phyloP scores from a whole-genome alignment of 306 rosid species.

The Cucurbita argyrosperma region DNA sequence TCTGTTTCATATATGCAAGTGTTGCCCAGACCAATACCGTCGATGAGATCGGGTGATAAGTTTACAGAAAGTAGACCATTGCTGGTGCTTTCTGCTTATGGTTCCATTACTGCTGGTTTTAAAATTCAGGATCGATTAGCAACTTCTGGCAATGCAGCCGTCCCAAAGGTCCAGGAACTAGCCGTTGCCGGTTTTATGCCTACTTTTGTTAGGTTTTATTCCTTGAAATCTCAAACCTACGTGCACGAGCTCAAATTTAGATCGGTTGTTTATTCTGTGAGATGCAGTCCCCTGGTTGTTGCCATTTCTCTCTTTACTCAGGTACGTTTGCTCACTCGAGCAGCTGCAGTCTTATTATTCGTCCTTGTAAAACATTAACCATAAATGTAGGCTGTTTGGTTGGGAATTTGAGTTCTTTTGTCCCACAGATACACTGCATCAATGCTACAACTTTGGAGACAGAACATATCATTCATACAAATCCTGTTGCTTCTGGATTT shows the following conservation, averaged over 20 bases:
- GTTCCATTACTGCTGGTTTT: slow-evolving; percentile 42
- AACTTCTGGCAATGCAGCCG: slow-evolving; percentile 28
- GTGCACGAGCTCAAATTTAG: slow-evolving; percentile 77
- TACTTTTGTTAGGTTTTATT: slow-evolving; percentile 64
- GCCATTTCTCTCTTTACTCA: slow-evolving; percentile 73
- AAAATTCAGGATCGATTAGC: slow-evolving; percentile 35
- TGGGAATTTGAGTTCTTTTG: not conserved
- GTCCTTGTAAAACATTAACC: not conserved
- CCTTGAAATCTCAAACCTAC: slow-evolving; percentile 69
- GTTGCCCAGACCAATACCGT: slow-evolving; percentile 61
- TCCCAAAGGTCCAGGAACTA: slow-evolving; percentile 42
- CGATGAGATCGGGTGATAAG: slow-evolving; percentile 50
- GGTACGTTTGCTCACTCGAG: slow-evolving; percentile 28
- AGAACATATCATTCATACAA: slow-evolving; percentile 73
- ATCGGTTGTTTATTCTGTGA: slow-evolving; percentile 66
- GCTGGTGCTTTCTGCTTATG: slow-evolving; percentile 64
- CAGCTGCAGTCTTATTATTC: not conserved
- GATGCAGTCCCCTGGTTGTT: slow-evolving; percentile 82
- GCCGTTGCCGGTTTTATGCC: slow-evolving; percentile 50
- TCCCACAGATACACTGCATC: slow-evolving; percentile 81
- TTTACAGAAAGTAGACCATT: slow-evolving; percentile 56
- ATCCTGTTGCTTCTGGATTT: slow-evolving; percentile 44
- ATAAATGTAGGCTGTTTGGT: not conserved
- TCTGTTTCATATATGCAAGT: slow-evolving; percentile 85
- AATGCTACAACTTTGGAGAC: slow-evolving; percentile 57